Base-by-base conservation (phyloP, 768 basidiomycete species). In the Chiua virens region DNA sequence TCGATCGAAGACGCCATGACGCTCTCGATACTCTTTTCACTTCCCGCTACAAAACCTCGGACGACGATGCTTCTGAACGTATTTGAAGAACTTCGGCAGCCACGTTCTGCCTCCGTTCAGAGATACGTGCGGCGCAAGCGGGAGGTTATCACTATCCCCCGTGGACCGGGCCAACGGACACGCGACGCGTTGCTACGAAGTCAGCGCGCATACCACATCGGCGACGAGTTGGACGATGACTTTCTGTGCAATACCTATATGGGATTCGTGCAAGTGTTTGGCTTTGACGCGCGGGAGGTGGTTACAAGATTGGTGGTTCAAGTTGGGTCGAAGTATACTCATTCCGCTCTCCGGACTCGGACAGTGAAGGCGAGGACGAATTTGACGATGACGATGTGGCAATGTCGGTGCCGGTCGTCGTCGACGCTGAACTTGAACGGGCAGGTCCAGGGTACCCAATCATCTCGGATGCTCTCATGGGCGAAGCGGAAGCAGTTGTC, bases 271-370 rank as follows among this genome's bases (percentile, higher is more conserved):
- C 71, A 72, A 28, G 55, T 82, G 50, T 78, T 75, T 45, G 64
- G 69, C 10, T 78, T 80, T 58, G 73, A 80, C 52, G 74, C 80
- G 5, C 70, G 66, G 20, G 81, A 85, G 51, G 72, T 70, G 39
- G 82, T n/a, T 79, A 21, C 79, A 81, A 48, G 80, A 83, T 62
- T 85, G 81, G 81, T 85, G 81, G 81, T 75, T 76, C 3, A 78
- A 74, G 38, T 80, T 75, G 78, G 80, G 80, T 2, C 54, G 41
- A 6, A 52, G 52, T 17, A 46, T 57, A 48, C 44, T 40, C 15
- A 21, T n/a, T 18, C 34, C 48, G 39, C 9, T 48, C 48, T 11
- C 44, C 52, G 13, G 8, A 9, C 15, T 4, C 30, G 8, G 46
- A 51, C 23, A 20, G 22, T 15, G 21, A 45, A 10, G 38, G 32